Conservation (phyloP, 257 asterid species). For the Nyctanthes arbortristis region DNA sequence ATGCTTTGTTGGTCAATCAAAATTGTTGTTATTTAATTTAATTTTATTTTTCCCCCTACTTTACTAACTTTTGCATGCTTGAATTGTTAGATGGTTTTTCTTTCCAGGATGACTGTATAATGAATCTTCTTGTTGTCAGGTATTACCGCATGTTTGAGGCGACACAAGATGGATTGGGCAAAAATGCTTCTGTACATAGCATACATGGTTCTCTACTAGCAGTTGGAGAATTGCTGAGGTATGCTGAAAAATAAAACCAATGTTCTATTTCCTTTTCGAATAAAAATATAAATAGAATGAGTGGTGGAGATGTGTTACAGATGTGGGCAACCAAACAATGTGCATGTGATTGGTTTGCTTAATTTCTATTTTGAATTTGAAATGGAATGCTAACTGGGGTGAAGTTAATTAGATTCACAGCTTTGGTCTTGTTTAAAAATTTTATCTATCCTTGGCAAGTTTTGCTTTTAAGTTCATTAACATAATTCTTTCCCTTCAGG, state of each 20-base stretch:
- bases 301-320: no score
- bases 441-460: slow-evolving; percentile 1
- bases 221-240: slow-evolving; percentile 99
- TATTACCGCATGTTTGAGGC: slow-evolving; percentile 99
- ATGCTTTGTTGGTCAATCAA: slow-evolving; percentile 1
- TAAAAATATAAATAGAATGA: no score
- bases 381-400: no score
- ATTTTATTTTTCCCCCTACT: no score
- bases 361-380: no score
- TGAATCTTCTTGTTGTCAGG: slow-evolving; percentile 49
- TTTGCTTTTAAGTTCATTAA: neutral
- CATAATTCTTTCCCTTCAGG: neutral
- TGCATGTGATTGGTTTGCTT: no score
- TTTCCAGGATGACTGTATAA: slow-evolving; percentile 21
- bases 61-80: neutral
- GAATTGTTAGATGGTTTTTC: slow-evolving; percentile 7
- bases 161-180: slow-evolving; percentile 95
- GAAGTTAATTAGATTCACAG: slow-evolving; percentile 18
- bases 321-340: no score
- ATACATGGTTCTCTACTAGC: slow-evolving; percentile 99
- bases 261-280: no score
- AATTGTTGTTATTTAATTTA: neutral
- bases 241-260: slow-evolving; percentile 39
- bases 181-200: slow-evolving; percentile 90
- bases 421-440: slow-evolving; percentile 15